Percentiles rank a stretch among this genome's conserved stretches.
Conservation (phyloP, 2,329 filamentous ascomycete genomes). For the Fonsecaea erecta region DNA sequence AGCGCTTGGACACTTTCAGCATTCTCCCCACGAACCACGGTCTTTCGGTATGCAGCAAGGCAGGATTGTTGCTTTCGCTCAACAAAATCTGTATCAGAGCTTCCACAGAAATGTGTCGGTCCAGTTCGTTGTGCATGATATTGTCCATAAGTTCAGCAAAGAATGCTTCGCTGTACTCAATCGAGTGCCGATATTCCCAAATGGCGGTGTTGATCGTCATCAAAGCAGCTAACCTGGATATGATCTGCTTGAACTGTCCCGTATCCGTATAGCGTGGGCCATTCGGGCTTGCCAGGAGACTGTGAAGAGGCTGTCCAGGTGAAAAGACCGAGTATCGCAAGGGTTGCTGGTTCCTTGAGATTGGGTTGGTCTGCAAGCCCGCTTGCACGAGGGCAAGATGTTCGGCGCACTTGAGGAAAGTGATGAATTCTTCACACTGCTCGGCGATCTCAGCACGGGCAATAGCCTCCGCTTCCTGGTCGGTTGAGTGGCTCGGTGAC, state of each 20-base stretch:
- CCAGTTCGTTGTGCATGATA: conserved; percentile 44
- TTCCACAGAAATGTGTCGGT: conserved; percentile 46
- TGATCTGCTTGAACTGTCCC: conserved; percentile 47
- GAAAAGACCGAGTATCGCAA: conserved; percentile 42
- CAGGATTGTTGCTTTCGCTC: conserved; percentile 42
- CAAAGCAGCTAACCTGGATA: conserved; percentile 44
- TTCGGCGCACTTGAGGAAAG: conserved; percentile 47
- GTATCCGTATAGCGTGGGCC: conserved; percentile 43
- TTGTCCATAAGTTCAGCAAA: conserved; percentile 42
- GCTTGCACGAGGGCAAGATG: conserved; percentile 43
- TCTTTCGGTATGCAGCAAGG: conserved; percentile 36
- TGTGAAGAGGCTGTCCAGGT: conserved; percentile 41
- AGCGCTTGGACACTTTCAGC: conserved; percentile 47
- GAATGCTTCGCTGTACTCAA: conserved; percentile 41
- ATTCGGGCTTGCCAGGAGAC: conserved; percentile 43
- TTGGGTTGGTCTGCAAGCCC: conserved; percentile 27
- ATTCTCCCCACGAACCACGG: conserved; percentile 49
- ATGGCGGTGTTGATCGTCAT: conserved; percentile 48
- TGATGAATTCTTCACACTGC: conserved; percentile 47
- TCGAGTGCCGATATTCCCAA: conserved; percentile 47
- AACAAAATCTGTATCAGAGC: conserved; percentile 48
- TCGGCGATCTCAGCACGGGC: conserved; percentile 42
- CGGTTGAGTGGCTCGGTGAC: conserved; percentile 28
- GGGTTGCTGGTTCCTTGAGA: conserved; percentile 29
- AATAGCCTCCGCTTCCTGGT: conserved; percentile 20